Base-by-base conservation (phyloP, 306 rosid genomes). In the Inga oerstediana region DNA sequence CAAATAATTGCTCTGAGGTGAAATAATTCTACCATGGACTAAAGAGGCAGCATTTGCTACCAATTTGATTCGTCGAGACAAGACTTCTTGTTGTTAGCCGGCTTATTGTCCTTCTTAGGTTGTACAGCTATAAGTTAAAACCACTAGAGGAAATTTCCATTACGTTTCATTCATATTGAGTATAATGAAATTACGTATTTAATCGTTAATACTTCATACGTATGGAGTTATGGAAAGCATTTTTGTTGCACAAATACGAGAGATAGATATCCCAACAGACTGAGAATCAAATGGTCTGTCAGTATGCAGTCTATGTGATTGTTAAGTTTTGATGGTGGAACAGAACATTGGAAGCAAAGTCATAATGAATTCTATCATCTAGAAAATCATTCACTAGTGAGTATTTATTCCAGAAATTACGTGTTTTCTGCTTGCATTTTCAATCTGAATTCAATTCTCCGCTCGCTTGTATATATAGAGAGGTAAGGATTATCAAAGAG, bases 1-100 rank as follows among this genome's bases (percentile, higher is more conserved):
- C 96, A 39, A 88, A 75, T 82, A 96, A 91, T 85, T 96, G 99
- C 87, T 92, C 99, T 16, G 97, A 92, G 87, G 91, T 96, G 78
- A 92, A 92, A 69, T 95, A 88, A 83, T 79, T 74, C 80, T 12
- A 14, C 69, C 78, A 15, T 46, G 66, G 58, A 37, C 66, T 30
- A 19, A 56, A 43, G 61, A 12, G 35, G 19, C 75, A 65, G 35
- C 68, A 71, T 41, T 44, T 49, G 59, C 72, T 76, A 61, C 34
- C 32, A 64, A 48, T 71, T 7, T 58, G 64, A 69, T 77, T 67
- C 52, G 22, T 65, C 81, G 72, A 51, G 75, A 76, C 39, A 30
- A 77, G 14, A 77, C 76, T 78, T 32, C 34, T 32, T 32, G 34
- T 32, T 75, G 67, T 79, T 35, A 68, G 52, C 52, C 48, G 44